Base-by-base conservation (phyloP, 2,329 filamentous ascomycete species). In the Monilinia laxa region DNA sequence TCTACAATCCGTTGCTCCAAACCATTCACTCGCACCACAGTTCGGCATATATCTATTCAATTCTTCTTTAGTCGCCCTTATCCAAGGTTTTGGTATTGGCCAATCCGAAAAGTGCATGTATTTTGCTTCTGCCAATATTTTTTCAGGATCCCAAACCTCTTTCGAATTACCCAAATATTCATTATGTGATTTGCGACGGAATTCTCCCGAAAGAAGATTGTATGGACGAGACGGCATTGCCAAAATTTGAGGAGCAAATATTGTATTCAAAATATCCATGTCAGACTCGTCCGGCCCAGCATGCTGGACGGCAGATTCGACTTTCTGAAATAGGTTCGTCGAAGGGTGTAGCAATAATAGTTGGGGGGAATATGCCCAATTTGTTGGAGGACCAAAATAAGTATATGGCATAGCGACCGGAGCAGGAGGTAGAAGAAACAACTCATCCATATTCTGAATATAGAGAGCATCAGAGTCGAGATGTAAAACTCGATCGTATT, bases 41-140 rank as follows among this genome's bases (percentile, higher is more conserved):
- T 66, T 67, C 31, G 74, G 73, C 74, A 75, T 75, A 52, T 73
- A 68, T 42, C 68, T 71, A 69, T 75, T 75, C 67, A 75, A 38
- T n/a, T 72, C 28, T n/a, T 71, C 68, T 57, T 72, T 71, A 2
- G 67, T 64, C 0, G 73, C 71, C 31, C 69, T 57, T 3, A 74
- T 70, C 84, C 85, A 87, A 2, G 85, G 85, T 70, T 87, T 87
- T 1, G 85, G 85, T 55, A 87, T 70, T 1, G 85, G 85, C 82
- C 83, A 85, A 73, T 88, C 86, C 31, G 81, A 84, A 73, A 87
- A 88, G 73, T 87, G 85, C 11, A 88, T 79, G 3, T 86, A 77
- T 68, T 85, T 86, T 3, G 85, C 83, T 70, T 86, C 82, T 5
- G 77, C 74, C 38, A 83, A 72, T 0, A 79, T 78, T 35, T 75